Evolutionary conservation across 768 basidiomycete species (phyloP), one percentile per base, ranked within the genome.

Genomic region (Pleurotus eryngii): DNA sequence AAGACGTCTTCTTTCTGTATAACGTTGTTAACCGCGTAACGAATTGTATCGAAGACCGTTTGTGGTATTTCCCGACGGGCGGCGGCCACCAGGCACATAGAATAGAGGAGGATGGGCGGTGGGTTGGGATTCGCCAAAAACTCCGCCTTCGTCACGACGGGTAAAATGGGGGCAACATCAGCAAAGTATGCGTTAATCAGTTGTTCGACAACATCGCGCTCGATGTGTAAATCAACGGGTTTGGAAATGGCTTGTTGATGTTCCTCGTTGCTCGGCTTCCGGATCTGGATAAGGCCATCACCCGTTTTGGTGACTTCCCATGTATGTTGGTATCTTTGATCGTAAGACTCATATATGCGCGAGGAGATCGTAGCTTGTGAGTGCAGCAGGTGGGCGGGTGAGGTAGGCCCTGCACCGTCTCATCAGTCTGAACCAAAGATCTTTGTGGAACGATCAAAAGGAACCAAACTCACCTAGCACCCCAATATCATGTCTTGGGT

Each of bases 111-210:
- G 20, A 99, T 79, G 3, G 90, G 86, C 2, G 93, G 83, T 0
- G 88, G 90, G 12, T 84, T 85, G 18, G 83, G 79, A 49, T 70
- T 83, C 38, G 87, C 81, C 60, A 97, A 76, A 66, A 99, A 98
- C 68, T 99, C 96, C 22, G 83, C 80, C 66, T 89, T 84, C 15
- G 92, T 91, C 58, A 98, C 83, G 62, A 99, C 79, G 9, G 97
- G 96, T 57, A 98, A 82, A 42, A 92, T 76, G n/a, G 91, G 92
- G 1, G 91, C 85, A 46, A 95, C 80, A n/a, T 95, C 87, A 18
- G 81, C 78, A 73, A 97, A 99, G 74, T 95, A 97, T 18, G 87
- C 84, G 70, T 98, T 98, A 65, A 97, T 78, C 46, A 98, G 84
- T 55, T 82, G 80, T 68, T 94, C 87, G 55, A 95, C 76, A 64